phyloP scores from a whole-genome alignment of 441 rosid genomes.

The Biscutella auriculata region DNA sequence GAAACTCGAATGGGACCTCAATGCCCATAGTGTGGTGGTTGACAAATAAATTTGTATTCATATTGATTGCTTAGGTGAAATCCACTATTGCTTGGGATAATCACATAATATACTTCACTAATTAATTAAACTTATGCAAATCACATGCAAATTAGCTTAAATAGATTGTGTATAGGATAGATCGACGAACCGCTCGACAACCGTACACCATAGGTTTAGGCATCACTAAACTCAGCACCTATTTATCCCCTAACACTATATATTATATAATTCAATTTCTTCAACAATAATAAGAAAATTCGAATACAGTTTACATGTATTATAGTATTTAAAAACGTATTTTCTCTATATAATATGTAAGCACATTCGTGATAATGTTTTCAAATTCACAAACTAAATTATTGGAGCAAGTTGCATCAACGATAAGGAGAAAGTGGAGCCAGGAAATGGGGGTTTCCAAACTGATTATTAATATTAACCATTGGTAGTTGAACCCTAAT shows the following conservation, averaged over 20 bases:
- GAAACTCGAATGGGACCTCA: too few species aligned
- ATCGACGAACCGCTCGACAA: neutral
- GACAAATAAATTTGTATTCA: too few species aligned
- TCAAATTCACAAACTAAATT: neutral
- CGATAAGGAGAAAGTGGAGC: neutral
- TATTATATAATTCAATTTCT: neutral
- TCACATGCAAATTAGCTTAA: too few species aligned
- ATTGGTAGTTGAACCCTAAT: neutral
- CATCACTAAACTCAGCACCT: neutral
- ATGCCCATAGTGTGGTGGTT: too few species aligned
- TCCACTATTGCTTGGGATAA: too few species aligned
- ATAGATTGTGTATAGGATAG: too few species aligned
- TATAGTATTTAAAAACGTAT: too few species aligned
- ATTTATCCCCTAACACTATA: neutral
- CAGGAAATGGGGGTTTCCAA: constrained; percentile 9
- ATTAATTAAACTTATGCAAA: too few species aligned
- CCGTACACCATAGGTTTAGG: neutral
- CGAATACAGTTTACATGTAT: too few species aligned
- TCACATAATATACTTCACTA: too few species aligned
- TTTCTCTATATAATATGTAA: too few species aligned
- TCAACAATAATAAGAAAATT: neutral
- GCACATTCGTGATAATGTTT: constrained; percentile 10
- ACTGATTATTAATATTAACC: neutral
- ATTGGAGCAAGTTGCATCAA: constrained; percentile 20
- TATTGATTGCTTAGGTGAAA: too few species aligned